Evolutionary conservation across 1,139 yeast species (phyloP), one percentile per base, ranked within the genome.

Genomic region (Geotrichum europaeum): DNA sequence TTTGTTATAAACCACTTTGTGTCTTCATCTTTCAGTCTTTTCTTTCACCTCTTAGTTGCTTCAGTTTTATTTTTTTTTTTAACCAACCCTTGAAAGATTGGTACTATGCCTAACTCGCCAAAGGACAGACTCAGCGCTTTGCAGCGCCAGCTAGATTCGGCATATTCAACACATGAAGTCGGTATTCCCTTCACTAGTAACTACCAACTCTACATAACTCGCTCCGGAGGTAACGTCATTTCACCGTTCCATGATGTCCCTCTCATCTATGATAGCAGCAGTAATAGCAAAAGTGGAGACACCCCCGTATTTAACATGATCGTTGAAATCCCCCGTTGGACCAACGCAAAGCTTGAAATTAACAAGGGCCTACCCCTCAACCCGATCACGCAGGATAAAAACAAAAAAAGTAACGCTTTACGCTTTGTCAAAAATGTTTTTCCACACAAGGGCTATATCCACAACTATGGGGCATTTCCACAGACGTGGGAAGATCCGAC

Each of bases 371-470:
- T 80, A 58, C 47, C 82, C 60, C 83, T 87, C 70, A 94, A 94
- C 78, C 99, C 99, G 64, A 92, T 94, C 65, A 80, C 87, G 50
- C 99, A 94, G 78, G 99, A 94, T 76, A 85, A 87, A 66, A 92
- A 92, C 78, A 91, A 92, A 76, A 40, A 40, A n/a, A 40, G 22
- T 7, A 97, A 96, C 55, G 84, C 89, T 75, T 82, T 90, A 68
- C 70, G 80, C 83, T 94, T 85, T 70, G 95, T 94, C 60, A 86
- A 95, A 75, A 94, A 94, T 81, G 81, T 95, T 65, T 92, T 89
- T 82, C 99, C 99, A 43, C 94, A 87, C 80, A 92, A 89, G 73
- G 99, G 99, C 32, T 92, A 92, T 78, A 91, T 94, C 65, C 96
- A 89, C 78, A 92, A 92, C 78, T 92, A 92, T 74, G 98, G 99